Percentiles rank a stretch among this genome's conserved stretches.
These are phyloP conservation scores for Teratosphaeria destructans DNA, from an alignment of 2,329 filamentous ascomycete genomes.

Conservation along the genomic window DNA sequence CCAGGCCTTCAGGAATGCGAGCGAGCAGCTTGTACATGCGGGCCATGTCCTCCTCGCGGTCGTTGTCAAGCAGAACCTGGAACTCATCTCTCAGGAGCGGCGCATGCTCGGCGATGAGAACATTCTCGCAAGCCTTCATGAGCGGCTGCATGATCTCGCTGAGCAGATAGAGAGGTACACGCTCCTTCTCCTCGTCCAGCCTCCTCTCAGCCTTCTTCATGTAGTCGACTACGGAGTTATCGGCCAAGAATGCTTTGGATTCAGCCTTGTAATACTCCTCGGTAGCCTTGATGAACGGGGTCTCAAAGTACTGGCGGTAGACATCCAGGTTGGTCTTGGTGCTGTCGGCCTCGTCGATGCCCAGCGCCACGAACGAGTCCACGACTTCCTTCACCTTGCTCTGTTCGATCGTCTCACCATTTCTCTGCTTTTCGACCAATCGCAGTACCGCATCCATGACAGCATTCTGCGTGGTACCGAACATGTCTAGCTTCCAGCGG, in stretches of 20 bases:
- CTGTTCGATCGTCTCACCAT: constrained; percentile 95
- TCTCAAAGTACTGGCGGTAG: constrained; percentile 86
- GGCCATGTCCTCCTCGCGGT: constrained; percentile 89
- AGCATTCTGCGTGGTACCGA: constrained; percentile 68
- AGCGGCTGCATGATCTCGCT: constrained; percentile 75
- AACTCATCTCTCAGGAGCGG: constrained; percentile 86
- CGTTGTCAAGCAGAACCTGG: constrained; percentile 83
- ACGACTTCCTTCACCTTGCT: constrained; percentile 95
- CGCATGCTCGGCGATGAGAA: constrained; percentile 82
- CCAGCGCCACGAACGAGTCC: constrained; percentile 87
- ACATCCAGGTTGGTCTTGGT: constrained; percentile 92
- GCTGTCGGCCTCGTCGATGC: constrained; percentile 83
- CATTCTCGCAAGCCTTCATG: constrained; percentile 79
- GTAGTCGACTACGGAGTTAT: constrained; percentile 97
- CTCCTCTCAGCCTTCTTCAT: constrained; percentile 98
- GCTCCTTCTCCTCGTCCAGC: constrained; percentile 84
- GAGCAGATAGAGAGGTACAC: constrained; percentile 84
- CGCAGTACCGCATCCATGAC: constrained; percentile 94
- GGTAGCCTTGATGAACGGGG: constrained; percentile 80
- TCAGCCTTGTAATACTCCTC: constrained; percentile 80
- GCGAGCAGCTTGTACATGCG: constrained; percentile 91
- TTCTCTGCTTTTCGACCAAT: constrained; percentile 91
- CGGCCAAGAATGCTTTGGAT: constrained; percentile 85
- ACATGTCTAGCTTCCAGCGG: constrained; percentile 88
- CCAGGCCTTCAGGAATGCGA: constrained; percentile 80